Base-by-base conservation (phyloP, 345 rosid genomes). In the Heritiera littoralis region DNA sequence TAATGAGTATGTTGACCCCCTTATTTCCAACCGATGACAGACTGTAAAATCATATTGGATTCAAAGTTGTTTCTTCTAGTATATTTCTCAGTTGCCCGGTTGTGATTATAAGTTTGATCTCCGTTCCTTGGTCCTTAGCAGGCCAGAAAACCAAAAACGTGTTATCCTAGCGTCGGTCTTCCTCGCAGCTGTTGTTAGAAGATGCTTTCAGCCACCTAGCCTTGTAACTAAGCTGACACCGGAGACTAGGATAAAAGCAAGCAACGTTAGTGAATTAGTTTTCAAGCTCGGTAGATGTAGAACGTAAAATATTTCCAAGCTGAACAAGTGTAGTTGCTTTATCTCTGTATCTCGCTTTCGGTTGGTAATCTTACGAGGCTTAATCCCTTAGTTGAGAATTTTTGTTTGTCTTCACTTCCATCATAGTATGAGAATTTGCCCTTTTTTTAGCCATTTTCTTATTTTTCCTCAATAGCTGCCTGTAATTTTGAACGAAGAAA, bases 1-100 rank as follows among this genome's bases (percentile, higher is more conserved):
- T 40, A 52, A 74, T 35, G 76, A 60, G 59, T 63, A 77, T 60
- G 77, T 75, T 63, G 80, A 82, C 38, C 61, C 77, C 63, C n/a
- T 59, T 59, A 55, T 59, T 60, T 46, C 15, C 18, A 32, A 12
- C 12, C 7, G 35, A 9, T 59, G 64, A 23, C 13, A 20, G 43
- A 71, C 15, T 51, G 43, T 49, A 71, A 71, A 41, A 71, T 30
- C 43, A 15, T 30, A 71, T 71, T 15, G 75, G 75, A 51, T 71
- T 71, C 60, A 51, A 15, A 51, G 60, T 51, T 30, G 18, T 71
- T 49, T 49, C 74, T 49, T 14, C 3, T 14, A 30, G 43, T 30
- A 71, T 30, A 71, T 28, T 51, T 30, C 17, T 30, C 17, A 48
- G 52, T 46, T 69, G 56, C 48, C 52, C 15, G 10, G 56, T 69